Base-by-base conservation (phyloP, 345 rosid species). In the Viola odorata region DNA sequence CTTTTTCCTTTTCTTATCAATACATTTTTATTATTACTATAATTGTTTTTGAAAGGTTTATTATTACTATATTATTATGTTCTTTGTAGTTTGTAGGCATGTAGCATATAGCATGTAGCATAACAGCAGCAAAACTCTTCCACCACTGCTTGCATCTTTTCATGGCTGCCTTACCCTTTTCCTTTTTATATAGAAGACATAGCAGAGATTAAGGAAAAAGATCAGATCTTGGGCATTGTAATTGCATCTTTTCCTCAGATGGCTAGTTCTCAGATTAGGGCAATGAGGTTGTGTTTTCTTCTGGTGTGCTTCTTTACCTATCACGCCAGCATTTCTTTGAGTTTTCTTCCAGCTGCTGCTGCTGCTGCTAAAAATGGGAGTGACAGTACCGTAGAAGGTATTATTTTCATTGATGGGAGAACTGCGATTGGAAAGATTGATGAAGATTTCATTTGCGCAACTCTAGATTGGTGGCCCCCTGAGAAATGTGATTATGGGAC, bases 381-480 rank as follows among this genome's bases (percentile, higher is more conserved):
- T 13, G 36, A 45, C 12, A 53, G 14, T 41, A 59, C 11, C 39
- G 78, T 11, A 41, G 49, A 56, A 77, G 91, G 85, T 32, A 79
- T 74, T 45, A 84, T 86, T 57, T 78, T 60, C 23, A 72, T 91
- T 48, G 77, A 85, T 59, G 86, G 88, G 47, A 77, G 61, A 55
- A 53, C 68, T 58, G 75, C 83, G 77, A 84, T 86, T 70, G 99
- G 83, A 54, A 75, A 49, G 71, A 79, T 72, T 56, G 99, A 91
- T 57, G 89, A 88, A 41, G 91, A 91, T 78, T 94, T 86, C 70
- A 70, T 94, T 56, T 90, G 99, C 61, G 97, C 97, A 58, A 94
- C 96, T 52, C 64, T 94, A 69, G 99, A 94, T 66, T 94, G 99
- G 99, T 94, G 97, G 99, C 96, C 99, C 53, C 95, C 97, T 48